Evolutionary conservation across 140 eudicot genomes (phyloP), one percentile per base, ranked within the genome.

Genomic region (Ambrosia hybrid): DNA sequence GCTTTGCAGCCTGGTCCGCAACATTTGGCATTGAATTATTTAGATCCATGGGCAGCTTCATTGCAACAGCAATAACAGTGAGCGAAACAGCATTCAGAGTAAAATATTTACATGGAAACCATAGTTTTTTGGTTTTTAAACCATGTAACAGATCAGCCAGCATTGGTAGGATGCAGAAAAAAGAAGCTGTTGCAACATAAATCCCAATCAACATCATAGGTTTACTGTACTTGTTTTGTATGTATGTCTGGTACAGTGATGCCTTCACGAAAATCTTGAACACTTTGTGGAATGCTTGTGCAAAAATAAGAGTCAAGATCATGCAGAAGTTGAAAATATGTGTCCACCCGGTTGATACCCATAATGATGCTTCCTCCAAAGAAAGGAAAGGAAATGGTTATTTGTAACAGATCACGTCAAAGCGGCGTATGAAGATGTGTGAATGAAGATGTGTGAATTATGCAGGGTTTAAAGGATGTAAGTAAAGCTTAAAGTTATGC

Each of bases 21-120:
- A 17, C 2, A 67, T 3, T 8, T 11, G 12, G 46, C 72, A 67
- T 67, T 12, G 12, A 3, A 12, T 49, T 67, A 48, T 48, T 67
- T 12, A 67, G 45, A 49, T 67, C 72, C 72, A 67, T 2, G 3
- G 72, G 72, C 49, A 62, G 49, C 68, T 62, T 62, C 51, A 62
- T 62, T 62, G 68, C 68, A 37, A 62, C 30, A 37, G 49, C 51
- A 12, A 62, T 62, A 4, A 62, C 30, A 12, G 68, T 13, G 11
- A 62, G 68, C 0, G 51, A 62, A 62, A 49, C 68, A n/a, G 68
- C 51, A 37, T 61, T 61, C 10, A 61, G 30, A 21, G 30, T 21
- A 21, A 21, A 21, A 21, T 21, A 21, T 21, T 21, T 21, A 21
- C 30, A 64, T 39, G 69, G 52, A 39, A 64, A 68, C 73, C 61